These are phyloP conservation scores for Iris macrosiphon DNA, from an alignment of 106 monocot species.

Conservation along the genomic window DNA sequence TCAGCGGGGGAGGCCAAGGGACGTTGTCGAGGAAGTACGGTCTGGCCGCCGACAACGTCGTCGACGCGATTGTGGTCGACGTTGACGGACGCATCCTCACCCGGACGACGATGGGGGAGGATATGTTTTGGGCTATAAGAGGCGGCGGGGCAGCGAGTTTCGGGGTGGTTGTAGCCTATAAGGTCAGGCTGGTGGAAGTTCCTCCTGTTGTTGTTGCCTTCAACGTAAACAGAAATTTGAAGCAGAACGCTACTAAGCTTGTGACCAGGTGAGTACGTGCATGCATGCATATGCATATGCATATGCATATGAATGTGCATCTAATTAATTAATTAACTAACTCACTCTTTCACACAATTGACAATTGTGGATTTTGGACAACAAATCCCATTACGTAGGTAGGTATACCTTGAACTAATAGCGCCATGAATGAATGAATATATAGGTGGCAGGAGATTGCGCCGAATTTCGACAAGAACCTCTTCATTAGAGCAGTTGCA, in stretches of 20 bases:
- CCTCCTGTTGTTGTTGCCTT: conserved; percentile 38
- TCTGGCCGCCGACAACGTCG: conserved; percentile 28
- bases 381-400: too few species aligned
- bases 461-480: background rate
- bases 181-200: conserved; percentile 35
- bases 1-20: conserved; percentile 54
- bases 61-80: conserved; percentile 35
- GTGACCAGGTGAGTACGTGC: background rate
- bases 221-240: background rate
- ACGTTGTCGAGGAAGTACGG: conserved; percentile 37
- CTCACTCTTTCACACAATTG: too few species aligned
- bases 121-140: conserved; percentile 64
- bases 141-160: conserved; percentile 56
- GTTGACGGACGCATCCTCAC: conserved; percentile 26
- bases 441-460: conserved; percentile 19
- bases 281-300: too few species aligned
- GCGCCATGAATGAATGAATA: too few species aligned
- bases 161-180: conserved; percentile 36
- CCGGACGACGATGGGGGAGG: conserved; percentile 54
- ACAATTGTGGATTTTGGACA: background rate
- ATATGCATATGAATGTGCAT: too few species aligned
- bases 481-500: background rate
- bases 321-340: too few species aligned
- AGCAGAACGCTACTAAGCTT: conserved; percentile 2
- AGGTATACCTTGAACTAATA: too few species aligned